Percentiles rank a stretch among this genome's conserved stretches.
These are phyloP conservation scores for Coleophoma crateriformis DNA, from an alignment of 2,329 filamentous ascomycete genomes.

Conservation along the genomic window DNA sequence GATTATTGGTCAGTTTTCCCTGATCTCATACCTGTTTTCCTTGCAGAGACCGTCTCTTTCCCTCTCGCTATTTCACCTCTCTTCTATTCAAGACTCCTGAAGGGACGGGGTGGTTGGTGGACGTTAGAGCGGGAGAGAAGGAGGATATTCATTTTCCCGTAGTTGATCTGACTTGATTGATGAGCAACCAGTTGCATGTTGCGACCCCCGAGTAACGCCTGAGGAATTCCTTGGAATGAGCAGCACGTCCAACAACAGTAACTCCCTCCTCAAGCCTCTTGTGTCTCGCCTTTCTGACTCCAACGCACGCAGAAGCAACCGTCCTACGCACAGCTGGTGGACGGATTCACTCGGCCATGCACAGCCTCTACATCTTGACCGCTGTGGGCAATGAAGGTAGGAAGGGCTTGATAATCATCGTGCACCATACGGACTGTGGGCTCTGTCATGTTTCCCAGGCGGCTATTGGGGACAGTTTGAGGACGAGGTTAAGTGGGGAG, in stretches of 20 bases:
- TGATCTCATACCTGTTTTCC: background rate
- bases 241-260: background rate
- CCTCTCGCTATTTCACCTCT: too few relatives aligned
- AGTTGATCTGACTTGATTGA: background rate
- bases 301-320: slow-evolving; percentile 13
- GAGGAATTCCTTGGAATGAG: slow-evolving; percentile 17
- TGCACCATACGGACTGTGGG: slow-evolving; percentile 19
- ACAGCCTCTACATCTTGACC: slow-evolving; percentile 14
- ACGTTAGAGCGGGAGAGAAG: background rate
- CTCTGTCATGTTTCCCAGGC: slow-evolving; percentile 6
- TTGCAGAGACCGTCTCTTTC: background rate
- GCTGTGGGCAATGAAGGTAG: slow-evolving; percentile 17
- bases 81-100: too few relatives aligned
- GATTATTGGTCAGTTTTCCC: slow-evolving; percentile 12
- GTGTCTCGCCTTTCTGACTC: background rate
- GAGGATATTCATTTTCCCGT: background rate
- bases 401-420: slow-evolving; percentile 16
- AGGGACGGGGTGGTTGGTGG: background rate
- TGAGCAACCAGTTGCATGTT: slow-evolving; percentile 13
- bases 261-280: background rate
- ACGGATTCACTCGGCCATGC: slow-evolving; percentile 12
- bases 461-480: slow-evolving; percentile 8
- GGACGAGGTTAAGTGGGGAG: background rate
- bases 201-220: slow-evolving; percentile 15
- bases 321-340: slow-evolving; percentile 17